Base-by-base conservation (phyloP, 2,329 filamentous ascomycete genomes). In the Fusarium verticillioides region DNA sequence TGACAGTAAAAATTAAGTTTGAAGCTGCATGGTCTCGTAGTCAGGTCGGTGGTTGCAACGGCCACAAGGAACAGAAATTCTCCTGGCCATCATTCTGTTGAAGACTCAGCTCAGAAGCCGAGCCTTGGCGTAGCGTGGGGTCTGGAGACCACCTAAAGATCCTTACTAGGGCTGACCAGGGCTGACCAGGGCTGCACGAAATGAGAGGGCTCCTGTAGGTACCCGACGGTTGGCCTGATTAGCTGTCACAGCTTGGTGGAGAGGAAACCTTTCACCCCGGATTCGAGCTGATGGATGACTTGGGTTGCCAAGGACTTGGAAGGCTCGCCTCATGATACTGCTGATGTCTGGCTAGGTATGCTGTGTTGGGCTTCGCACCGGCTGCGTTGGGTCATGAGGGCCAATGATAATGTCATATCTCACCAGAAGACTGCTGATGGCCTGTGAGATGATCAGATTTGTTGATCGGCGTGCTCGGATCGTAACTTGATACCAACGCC, bases 231-330 rank as follows among this genome's bases (percentile, higher is more conserved):
- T 66, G 56, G 60, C 56, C 68, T 69, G 53, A 64, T 43, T 74
- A 66, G 70, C 56, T 71, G 75, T 77, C 71, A 64, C 75, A 77
- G 67, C 53, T 75, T 69, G 64, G 73, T 73, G 75, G 75, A 71
- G 72, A 76, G 72, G 72, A 63, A 44, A 57, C 52, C 60, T 46
- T 57, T 67, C 64, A 72, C 75, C 73, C 75, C 75, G 39, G 75
- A 77, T 77, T 77, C 68, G 54, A 66, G 62, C 50, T 60, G 60
- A 66, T 60, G 73, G 40, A 32, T 56, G 74, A 72, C 34, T 32
- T 62, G 56, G 23, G 49, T 63, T 70, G 58, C 60, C 54, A 69
- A 63, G 52, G 34, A 54, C 49, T 32, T 32, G 26, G 39, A 52
- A 52, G 34, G 42, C 30, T 40, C 64, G 60, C 50, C 52, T 62